Base-by-base conservation (phyloP, 495 filamentous ascomycete genomes). In the Talaromyces wortmannii region DNA sequence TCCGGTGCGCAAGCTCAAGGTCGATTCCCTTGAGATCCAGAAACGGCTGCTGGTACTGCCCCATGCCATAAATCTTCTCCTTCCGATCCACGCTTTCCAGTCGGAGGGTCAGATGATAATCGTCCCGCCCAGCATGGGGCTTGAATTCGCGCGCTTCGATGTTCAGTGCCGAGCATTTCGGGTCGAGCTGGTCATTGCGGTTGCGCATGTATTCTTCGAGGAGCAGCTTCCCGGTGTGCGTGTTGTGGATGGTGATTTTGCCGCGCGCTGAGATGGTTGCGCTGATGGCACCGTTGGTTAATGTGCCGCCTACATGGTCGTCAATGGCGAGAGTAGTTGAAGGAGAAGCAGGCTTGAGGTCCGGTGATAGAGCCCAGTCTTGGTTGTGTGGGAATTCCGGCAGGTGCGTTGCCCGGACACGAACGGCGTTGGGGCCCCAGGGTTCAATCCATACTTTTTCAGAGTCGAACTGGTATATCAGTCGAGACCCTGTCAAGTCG, bases 11-110 rank as follows among this genome's bases (percentile, higher is more conserved):
- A 0, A 84, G 67, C 59, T 83, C 81, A 17, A 84, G 61, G 55
- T 83, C 79, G 4, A 66, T 46, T 0, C 81, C 81, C 59, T 83
- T 83, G 49, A 83, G 67, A 59, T 84, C 74, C 47, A 83, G 63
- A 30, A 67, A 69, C 3, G 75, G 71, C 59, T 83, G 79, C 57
- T 84, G 81, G 58, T 84, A 84, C 62, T 84, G 80, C 11, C 81
- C 81, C 81, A 84, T 83, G 32, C 81, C 81, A 57, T 75, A 84
- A 11, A 84, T 73, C 61, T 77, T 80, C 63, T 84, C 81, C 31
- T 73, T 63, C 0, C 65, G 62, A 57, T 75, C 67, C 4, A 77
- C 56, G 8, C 74, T 77, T 61, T 83, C 80, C 52, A 84, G 69
- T 0, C 81, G 72, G 51, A 75, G 61, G 3, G 78, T 83, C 6